These are phyloP conservation scores for Coprinopsis strossmayeri DNA, from an alignment of 768 basidiomycete genomes.

Conservation along the genomic window DNA sequence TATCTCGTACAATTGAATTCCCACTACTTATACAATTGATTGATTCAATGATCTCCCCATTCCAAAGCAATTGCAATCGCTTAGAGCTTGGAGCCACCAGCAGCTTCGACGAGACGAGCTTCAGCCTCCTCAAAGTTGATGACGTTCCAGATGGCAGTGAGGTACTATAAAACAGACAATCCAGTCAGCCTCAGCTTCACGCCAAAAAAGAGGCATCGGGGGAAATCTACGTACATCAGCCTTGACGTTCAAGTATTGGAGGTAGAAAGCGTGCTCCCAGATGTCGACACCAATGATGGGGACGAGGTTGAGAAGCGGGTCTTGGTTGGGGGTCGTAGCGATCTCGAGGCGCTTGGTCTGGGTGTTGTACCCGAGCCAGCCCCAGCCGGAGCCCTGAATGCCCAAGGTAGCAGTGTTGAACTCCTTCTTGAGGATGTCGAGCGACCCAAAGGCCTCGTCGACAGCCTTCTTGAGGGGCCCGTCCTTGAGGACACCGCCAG, in stretches of 20 bases:
- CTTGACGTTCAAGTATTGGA: conserved; percentile 88
- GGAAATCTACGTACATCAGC: conserved; percentile 63
- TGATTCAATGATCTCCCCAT: background rate
- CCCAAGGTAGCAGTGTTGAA: conserved; percentile 81
- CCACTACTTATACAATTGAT: background rate
- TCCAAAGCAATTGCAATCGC: background rate
- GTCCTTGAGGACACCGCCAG: conserved; percentile 50
- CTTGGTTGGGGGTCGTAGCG: conserved; percentile 88
- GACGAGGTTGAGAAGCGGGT: conserved; percentile 29
- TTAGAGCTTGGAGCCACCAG: conserved; percentile 17
- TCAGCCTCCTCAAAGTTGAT: conserved; percentile 96
- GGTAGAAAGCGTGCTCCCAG: conserved; percentile 92
- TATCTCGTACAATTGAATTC: background rate
- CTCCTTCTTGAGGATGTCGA: conserved; percentile 69
- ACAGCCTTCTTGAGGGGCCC: conserved; percentile 69
- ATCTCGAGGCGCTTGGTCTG: conserved; percentile 71
- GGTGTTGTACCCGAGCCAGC: conserved; percentile 83
- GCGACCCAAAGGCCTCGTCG: conserved; percentile 51
- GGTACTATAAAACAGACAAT: conserved; percentile 69
- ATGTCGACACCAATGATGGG: conserved; percentile 91
- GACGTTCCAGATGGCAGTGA: conserved; percentile 92
- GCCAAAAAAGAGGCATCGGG: conserved; percentile 19
- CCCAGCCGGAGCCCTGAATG: conserved; percentile 95
- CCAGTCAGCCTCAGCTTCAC: background rate
- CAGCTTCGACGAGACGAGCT: conserved; percentile 35